Base-by-base conservation (phyloP, 1,284 basidiomycete genomes). In the Papiliotrema fonsecae region DNA sequence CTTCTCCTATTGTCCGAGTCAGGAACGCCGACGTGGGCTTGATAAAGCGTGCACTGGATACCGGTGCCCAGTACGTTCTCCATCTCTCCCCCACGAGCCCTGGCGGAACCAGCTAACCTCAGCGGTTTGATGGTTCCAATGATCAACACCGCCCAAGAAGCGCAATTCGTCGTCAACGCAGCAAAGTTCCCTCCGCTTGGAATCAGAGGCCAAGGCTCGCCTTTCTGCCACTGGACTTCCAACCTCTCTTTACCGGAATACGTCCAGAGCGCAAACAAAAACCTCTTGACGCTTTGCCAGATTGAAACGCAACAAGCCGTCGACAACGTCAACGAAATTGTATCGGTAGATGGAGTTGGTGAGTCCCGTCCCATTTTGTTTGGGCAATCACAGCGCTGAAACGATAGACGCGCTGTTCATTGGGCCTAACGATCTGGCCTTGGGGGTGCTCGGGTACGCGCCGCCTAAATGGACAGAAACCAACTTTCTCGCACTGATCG, bases 391-490 rank as follows among this genome's bases (percentile, higher is more conserved):
- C 30, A n/a, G n/a, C n/a, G n/a, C n/a, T 9, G 30, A 31, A 31
- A 10, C 7, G 47, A 9, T 18, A 65, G 65, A 68, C 42, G 42
- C 52, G 30, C 25, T 68, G 31, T 64, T 68, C 55, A 64, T 68
- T 50, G 65, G 65, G 22, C 65, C 65, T 5, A 68, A 68, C 49
- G 65, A 68, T 39, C 60, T 68, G 25, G 64, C 65, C 16, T 58
- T 56, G 34, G 62, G 63, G 10, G 36, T 66, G 6, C 58, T 67
- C 22, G 62, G 62, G 26, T 65, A 65, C 50, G 53, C 51, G 4
- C 65, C 65, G 10, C 61, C 65, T 6, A 47, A 48, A n/a, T 58
- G 62, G 6, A 58, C 60, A 34, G 65, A 68, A 46, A 57, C 61
- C 2, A 60, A 49, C 11, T 68, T 62, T 42, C 27, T 64, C 21